A percentile compares a stretch with the other conserved stretches of the same genome.
Conservation (phyloP, 495 filamentous ascomycete genomes). For the Usnea hakonensis region DNA sequence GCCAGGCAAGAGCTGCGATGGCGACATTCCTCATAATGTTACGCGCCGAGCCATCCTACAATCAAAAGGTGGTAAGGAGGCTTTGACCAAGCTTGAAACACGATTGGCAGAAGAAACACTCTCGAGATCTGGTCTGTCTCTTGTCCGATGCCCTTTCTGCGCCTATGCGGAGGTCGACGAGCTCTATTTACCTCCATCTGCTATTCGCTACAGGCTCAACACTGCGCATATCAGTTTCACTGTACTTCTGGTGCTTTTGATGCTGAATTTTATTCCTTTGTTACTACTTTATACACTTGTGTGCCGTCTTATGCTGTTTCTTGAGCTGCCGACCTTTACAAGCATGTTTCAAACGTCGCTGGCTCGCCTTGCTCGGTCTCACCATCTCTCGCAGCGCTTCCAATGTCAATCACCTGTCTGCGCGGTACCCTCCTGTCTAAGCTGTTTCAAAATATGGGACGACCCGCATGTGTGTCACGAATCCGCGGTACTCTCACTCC, state of each 20-base stretch:
- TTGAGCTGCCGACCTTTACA: slow-evolving; percentile 31
- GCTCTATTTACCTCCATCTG: slow-evolving; percentile 51
- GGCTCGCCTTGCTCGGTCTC: slow-evolving; percentile 51
- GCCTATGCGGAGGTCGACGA: slow-evolving; percentile 83
- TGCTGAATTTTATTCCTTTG: slow-evolving; percentile 29
- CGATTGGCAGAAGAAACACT: slow-evolving; percentile 66
- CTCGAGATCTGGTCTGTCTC: slow-evolving; percentile 59
- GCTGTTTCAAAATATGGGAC: slow-evolving; percentile 56
- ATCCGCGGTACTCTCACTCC: slow-evolving; percentile 58
- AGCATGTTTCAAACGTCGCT: slow-evolving; percentile 47
- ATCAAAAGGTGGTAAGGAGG: slow-evolving; percentile 59
- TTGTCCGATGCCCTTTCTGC: slow-evolving; percentile 86
- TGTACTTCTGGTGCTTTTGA: slow-evolving; percentile 31
- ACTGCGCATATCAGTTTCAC: slow-evolving; percentile 10
- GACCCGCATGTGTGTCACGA: slow-evolving; percentile 63
- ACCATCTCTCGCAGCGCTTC: slow-evolving; percentile 62
- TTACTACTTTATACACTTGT: slow-evolving; percentile 36
- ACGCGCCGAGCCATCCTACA: slow-evolving; percentile 64
- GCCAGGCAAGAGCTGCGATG: slow-evolving; percentile 56
- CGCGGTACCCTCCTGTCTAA: slow-evolving; percentile 63
- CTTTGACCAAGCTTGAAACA: slow-evolving; percentile 64
- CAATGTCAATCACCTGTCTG: slow-evolving; percentile 62
- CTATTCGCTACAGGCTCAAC: slow-evolving; percentile 43
- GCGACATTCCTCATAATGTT: slow-evolving; percentile 57
- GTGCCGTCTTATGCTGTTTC: slow-evolving; percentile 39